Evolutionary conservation across 306 rosid genomes (phyloP).

Genomic region (Rubus parviflorus): DNA sequence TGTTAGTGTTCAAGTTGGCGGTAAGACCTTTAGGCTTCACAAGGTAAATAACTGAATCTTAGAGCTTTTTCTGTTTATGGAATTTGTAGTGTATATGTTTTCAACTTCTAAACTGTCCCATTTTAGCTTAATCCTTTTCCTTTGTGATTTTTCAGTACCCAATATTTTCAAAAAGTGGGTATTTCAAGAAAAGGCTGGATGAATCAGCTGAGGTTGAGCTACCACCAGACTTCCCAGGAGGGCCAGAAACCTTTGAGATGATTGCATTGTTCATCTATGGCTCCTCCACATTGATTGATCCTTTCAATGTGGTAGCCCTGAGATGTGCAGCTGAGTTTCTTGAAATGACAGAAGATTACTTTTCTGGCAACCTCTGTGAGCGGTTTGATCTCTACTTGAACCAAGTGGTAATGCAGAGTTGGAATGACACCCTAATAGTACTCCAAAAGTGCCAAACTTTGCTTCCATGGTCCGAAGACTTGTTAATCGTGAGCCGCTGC

Average conservation of each 20-base stretch:
- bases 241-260: conserved; percentile 78
- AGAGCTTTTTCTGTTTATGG: neutral
- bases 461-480: conserved; percentile 83
- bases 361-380: conserved; percentile 64
- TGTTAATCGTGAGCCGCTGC: conserved; percentile 76
- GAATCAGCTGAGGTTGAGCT: conserved; percentile 63
- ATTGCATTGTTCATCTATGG: conserved; percentile 74
- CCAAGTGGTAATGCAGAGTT: conserved; percentile 81
- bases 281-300: conserved; percentile 69
- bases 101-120: neutral
- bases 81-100: neutral
- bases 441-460: conserved; percentile 72
- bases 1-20: conserved; percentile 51
- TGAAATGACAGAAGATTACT: conserved; percentile 75
- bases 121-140: neutral
- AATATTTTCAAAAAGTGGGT: conserved; percentile 74
- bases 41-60: conserved; percentile 42
- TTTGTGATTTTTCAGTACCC: conserved; percentile 50
- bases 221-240: conserved; percentile 78
- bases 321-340: conserved; percentile 87
- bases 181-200: conserved; percentile 57
- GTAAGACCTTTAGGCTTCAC: conserved; percentile 66
- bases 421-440: conserved; percentile 86
- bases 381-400: conserved; percentile 74
- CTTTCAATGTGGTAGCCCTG: conserved; percentile 73